Evolutionary conservation across 2,329 filamentous ascomycete species (phyloP), one percentile per base, ranked within the genome.

Genomic region (Penicillium sp.): DNA sequence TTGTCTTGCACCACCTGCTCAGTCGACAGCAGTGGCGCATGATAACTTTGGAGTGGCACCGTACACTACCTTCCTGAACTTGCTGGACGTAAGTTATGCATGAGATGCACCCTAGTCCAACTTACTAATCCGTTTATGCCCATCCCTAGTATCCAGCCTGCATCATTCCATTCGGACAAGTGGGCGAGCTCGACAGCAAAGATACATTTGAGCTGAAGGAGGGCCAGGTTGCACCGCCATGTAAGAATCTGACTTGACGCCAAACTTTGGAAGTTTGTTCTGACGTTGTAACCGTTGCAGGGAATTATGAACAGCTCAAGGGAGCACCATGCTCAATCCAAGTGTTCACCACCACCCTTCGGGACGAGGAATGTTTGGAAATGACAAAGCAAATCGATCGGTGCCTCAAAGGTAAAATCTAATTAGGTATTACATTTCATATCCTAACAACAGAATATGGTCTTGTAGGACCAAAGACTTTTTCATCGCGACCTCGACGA

Each of bases 11-110:
- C 72, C 76, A 3, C 67, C 72, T 5, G 76, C 79, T 5, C 75
- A 79, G 48, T 73, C 68, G 6, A 81, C 78, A 0, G 79, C 81
- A 0, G 74, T 79, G 0, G 66, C 66, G 33, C 80, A 83, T 61
- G 80, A 83, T 59, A 70, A 63, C 0, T 64, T 60, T 46, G 62
- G 62, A 9, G 14, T 60, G 14, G 46, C 60, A 7, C 51, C 55
- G 1, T 82, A 75, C 56, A 81, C 79, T 0, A 65, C 73, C 14
- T 57, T 82, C 31, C 70, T 73, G 55, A 84, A 82, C 52, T 41
- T 78, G 14, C 56, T 82, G 4, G 77, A 82, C 62, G 77, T 76
- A 63, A 63, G 75, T 69, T 44, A 3, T 8, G 11, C 39, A 6
- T 27, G 33, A n/a, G 16, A 39, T 14, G 13, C 10, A 14, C 5